phyloP scores from a whole-genome alignment of 2,329 filamentous ascomycete genomes.

The Ascochyta fabae region DNA sequence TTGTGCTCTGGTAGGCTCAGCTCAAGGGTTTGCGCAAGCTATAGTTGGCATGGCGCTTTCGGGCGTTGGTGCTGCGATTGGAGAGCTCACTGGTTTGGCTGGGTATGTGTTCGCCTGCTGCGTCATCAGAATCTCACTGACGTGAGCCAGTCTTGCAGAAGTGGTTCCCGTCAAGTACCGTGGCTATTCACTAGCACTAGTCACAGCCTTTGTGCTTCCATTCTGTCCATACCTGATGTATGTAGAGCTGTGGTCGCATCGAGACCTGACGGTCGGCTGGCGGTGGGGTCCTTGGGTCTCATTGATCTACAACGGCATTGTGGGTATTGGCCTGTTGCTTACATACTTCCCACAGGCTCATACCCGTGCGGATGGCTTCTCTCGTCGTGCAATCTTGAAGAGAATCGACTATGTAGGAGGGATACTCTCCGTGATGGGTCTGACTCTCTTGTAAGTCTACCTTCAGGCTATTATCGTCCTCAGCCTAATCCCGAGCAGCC shows the following conservation, averaged over 20 bases:
- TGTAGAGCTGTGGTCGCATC: conserved; percentile 39
- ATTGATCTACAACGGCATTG: conserved; percentile 42
- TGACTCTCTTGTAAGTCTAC: conserved; percentile 39
- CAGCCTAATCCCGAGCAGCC: conserved; percentile 25
- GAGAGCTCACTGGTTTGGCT: conserved; percentile 45
- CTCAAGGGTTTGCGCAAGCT: conserved; percentile 42
- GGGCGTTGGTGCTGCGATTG: conserved; percentile 44
- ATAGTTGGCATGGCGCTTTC: conserved; percentile 45
- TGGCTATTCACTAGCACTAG: conserved; percentile 41
- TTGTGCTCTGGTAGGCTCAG: conserved; percentile 37
- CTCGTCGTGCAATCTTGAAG: conserved; percentile 37
- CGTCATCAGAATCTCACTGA: conserved; percentile 1
- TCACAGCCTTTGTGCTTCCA: conserved; percentile 45
- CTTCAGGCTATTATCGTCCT: not conserved
- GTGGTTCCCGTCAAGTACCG: conserved; percentile 44
- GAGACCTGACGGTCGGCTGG: conserved; percentile 36
- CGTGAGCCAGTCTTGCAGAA: conserved; percentile 34
- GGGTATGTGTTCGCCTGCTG: conserved; percentile 29
- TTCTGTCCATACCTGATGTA: conserved; percentile 45
- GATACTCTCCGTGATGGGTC: conserved; percentile 39
- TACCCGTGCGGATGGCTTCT: conserved; percentile 42
- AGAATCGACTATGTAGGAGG: conserved; percentile 42
- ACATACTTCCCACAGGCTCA: conserved; percentile 45
- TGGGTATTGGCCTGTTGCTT: conserved; percentile 37
- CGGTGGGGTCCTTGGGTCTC: conserved; percentile 47